Evolutionary conservation across 805 yeast species (phyloP).

Genomic region (Wickerhamomyces alni): DNA sequence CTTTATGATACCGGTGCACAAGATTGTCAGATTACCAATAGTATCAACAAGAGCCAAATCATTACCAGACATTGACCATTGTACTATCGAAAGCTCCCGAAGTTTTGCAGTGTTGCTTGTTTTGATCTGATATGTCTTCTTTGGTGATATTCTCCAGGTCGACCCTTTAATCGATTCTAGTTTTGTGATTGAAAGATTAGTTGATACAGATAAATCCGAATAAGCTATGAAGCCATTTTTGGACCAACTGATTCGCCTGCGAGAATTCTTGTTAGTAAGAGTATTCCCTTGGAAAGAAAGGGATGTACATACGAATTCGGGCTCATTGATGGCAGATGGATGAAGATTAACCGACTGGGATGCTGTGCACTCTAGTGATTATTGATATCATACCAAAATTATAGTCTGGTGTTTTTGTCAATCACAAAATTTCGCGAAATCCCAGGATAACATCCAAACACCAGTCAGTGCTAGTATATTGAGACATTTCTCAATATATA

Average conservation of each 20-base stretch:
- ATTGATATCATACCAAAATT: no score
- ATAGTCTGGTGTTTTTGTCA: no score
- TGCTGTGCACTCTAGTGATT: no score
- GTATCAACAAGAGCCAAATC: conserved; percentile 79
- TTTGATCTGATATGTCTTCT: conserved; percentile 17
- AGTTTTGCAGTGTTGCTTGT: conserved; percentile 20
- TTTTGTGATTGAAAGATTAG: conserved; percentile 27
- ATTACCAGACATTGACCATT: conserved; percentile 76
- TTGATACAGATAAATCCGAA: conserved; percentile 33
- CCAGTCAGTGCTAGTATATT: no score
- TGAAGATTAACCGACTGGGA: no score
- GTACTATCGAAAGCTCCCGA: conserved; percentile 39
- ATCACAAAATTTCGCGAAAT: no score
- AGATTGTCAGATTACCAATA: conserved; percentile 57
- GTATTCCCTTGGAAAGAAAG: no score
- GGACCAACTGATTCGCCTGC: conserved; percentile 51
- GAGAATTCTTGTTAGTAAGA: not conserved
- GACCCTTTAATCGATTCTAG: conserved; percentile 66
- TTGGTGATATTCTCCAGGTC: conserved; percentile 56
- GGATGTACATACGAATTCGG: no score
- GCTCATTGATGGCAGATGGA: no score
- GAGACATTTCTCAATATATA: no score
- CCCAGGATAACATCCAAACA: no score
- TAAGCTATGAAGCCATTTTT: conserved; percentile 81
- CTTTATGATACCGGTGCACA: conserved; percentile 43